A percentile compares a stretch with the other conserved stretches of the same genome.
Evolutionary conservation across 805 yeast genomes (phyloP).

Genomic region (Metahyphopichia silvanorum): DNA sequence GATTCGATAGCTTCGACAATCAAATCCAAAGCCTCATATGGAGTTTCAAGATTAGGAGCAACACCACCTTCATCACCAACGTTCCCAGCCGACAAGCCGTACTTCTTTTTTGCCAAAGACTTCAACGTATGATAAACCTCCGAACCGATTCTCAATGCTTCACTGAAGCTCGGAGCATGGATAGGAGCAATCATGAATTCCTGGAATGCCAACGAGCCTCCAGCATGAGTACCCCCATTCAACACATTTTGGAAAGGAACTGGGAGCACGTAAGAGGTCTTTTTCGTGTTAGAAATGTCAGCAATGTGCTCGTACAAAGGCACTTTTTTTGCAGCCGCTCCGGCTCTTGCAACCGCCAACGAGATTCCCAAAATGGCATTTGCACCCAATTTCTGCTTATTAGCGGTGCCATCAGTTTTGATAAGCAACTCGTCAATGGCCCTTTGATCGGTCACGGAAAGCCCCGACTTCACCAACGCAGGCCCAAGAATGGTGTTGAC

Average conservation of each 20-base stretch:
- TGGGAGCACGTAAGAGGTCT: conserved; percentile 12
- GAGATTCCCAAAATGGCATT: conserved; percentile 21
- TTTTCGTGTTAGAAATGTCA: conserved; percentile 9
- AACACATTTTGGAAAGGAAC: conserved; percentile 21
- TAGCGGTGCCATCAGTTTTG: conserved; percentile 15
- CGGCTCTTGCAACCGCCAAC: conserved; percentile 18
- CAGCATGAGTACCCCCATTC: conserved; percentile 22
- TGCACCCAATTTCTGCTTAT: conserved; percentile 18
- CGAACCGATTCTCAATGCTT: conserved; percentile 15
- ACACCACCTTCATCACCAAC: conserved; percentile 25
- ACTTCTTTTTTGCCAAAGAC: conserved; percentile 13
- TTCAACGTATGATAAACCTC: conserved; percentile 19
- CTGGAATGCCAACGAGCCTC: conserved; percentile 21
- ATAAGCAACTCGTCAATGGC: conserved; percentile 13
- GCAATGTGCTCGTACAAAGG: conserved; percentile 18
- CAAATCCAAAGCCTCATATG: conserved; percentile 17
- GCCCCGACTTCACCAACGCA: conserved; percentile 10
- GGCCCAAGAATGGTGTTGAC: conserved; percentile 18
- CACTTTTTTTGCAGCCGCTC: conserved; percentile 15
- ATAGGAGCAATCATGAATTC: conserved; percentile 22
- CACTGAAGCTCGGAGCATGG: conserved; percentile 13
- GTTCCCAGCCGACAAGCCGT: conserved; percentile 19
- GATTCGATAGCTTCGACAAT: conserved; percentile 13
- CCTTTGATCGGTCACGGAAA: conserved; percentile 12
- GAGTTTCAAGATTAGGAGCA: conserved; percentile 17